A percentile compares a stretch with the other conserved stretches of the same genome.
Evolutionary conservation across 257 asterid genomes (phyloP).

Genomic region (Agastache rugosa): DNA sequence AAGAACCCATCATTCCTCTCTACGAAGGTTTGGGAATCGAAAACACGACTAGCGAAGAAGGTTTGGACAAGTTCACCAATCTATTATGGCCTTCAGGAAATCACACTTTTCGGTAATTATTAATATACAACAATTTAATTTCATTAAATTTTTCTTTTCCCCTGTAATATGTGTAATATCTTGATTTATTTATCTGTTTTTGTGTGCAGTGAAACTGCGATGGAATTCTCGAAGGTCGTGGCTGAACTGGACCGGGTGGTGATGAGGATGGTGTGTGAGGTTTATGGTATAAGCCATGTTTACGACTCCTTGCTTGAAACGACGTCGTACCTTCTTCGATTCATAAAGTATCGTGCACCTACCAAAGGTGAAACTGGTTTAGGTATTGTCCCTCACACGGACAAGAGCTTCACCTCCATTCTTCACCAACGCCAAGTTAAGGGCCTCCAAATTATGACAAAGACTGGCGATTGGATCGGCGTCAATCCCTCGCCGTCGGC

Average conservation of each 20-base stretch:
- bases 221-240: slow-evolving; percentile 42
- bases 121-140: no score
- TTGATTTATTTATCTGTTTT: neutral
- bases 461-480: slow-evolving; percentile 44
- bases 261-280: slow-evolving; percentile 47
- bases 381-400: slow-evolving; percentile 57
- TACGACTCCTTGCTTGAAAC: slow-evolving; percentile 31
- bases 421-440: slow-evolving; percentile 43
- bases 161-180: no score
- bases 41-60: slow-evolving; percentile 35
- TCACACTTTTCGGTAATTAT: slow-evolving; percentile 40
- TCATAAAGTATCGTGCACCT: slow-evolving; percentile 50
- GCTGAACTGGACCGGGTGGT: slow-evolving; percentile 49
- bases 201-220: slow-evolving; percentile 38
- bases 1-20: slow-evolving; percentile 46
- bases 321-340: slow-evolving; percentile 45
- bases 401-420: slow-evolving; percentile 52
- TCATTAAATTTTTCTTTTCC: no score
- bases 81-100: slow-evolving; percentile 65
- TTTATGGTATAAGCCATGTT: slow-evolving; percentile 30
- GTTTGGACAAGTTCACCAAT: slow-evolving; percentile 34
- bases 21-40: slow-evolving; percentile 58
- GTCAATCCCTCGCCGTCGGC: slow-evolving; percentile 48
- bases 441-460: slow-evolving; percentile 41
- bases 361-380: slow-evolving; percentile 28